Evolutionary conservation across 352 stramenopile genomes (phyloP), one percentile per base, ranked within the genome.

Genomic region (Peronospora farinosa): DNA sequence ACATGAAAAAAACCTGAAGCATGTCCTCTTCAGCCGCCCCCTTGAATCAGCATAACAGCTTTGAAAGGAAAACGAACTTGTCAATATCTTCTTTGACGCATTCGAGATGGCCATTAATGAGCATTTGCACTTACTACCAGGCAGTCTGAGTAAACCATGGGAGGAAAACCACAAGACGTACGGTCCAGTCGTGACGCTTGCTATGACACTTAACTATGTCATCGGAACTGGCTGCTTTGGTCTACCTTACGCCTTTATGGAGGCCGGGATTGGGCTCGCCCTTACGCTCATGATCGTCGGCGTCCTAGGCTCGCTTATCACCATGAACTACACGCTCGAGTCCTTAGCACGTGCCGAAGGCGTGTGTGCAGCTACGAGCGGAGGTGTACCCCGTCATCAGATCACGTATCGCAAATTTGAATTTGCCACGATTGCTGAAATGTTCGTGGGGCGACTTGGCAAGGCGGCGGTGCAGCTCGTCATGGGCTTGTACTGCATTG

Each of bases 301-400:
- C 42, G 74, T 86, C 23, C 13, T 78, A 2, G 77, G 77, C 21
- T 79, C 78, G 23, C 50, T 89, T 12, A 41, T 92, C 38, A 89
- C 82, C 17, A 92, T 92, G 82, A 92, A 92, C 65, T 92, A 92
- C 69, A 92, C 82, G 56, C 67, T 92, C 42, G 82, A 92, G 52
- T 86, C 79, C 7, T 62, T 92, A 7, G 78, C 82, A 7, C 69
- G 82, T 9, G 79, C 82, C 5, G 79, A 92, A 51, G 82, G 82
- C 23, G 82, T 92, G 12, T 80, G 74, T 15, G 72, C 77, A 0
- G 67, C 75, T 16, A 77, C 71, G 0, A 68, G 65, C 16, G 63
- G 68, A 7, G 66, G 71, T 12, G 61, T 56, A 6, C 82, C 82
- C 16, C 51, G 69, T 39, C 78, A 92, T 54, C 67, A 75, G 47